Evolutionary conservation across 345 rosid species (phyloP).

Genomic region (thale cress (Arabidopsis thaliana)): DNA sequence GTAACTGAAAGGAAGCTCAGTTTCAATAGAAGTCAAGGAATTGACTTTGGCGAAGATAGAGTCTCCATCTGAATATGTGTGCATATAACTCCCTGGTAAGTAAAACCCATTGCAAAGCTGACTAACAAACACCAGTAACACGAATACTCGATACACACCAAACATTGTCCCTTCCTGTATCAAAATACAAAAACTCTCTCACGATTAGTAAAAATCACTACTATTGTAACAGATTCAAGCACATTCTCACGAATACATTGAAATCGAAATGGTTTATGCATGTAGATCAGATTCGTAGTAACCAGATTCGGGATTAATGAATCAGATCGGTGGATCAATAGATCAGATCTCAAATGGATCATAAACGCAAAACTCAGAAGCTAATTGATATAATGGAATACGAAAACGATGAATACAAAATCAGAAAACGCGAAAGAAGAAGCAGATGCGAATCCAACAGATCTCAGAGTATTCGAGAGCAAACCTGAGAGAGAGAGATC

Average conservation of each 20-base stretch:
- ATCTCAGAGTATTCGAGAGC: conserved; percentile 25
- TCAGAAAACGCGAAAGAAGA: neutral
- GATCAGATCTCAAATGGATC: conserved; percentile 35
- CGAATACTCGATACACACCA: conserved; percentile 45
- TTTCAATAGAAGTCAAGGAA: conserved; percentile 90
- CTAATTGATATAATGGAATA: neutral
- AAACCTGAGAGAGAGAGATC: conserved; percentile 41
- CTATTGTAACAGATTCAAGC: neutral
- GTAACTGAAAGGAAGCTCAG: conserved; percentile 85
- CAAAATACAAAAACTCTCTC: conserved; percentile 21
- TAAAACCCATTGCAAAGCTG: conserved; percentile 71
- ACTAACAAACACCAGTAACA: conserved; percentile 51
- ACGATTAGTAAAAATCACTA: conserved; percentile 12
- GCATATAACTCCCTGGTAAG: conserved; percentile 90
- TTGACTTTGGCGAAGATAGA: conserved; percentile 68
- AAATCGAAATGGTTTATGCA: conserved; percentile 15
- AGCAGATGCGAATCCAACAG: conserved; percentile 12
- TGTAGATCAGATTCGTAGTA: conserved; percentile 24
- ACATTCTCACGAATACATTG: neutral
- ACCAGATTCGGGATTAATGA: conserved; percentile 9
- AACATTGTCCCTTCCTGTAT: conserved; percentile 44
- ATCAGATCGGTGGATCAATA: conserved; percentile 22
- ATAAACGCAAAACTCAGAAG: conserved; percentile 19
- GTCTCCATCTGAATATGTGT: conserved; percentile 62
- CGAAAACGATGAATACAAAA: conserved; percentile 14